phyloP scores from a whole-genome alignment of 1,284 basidiomycete species.

The Farysia itapuensis region DNA sequence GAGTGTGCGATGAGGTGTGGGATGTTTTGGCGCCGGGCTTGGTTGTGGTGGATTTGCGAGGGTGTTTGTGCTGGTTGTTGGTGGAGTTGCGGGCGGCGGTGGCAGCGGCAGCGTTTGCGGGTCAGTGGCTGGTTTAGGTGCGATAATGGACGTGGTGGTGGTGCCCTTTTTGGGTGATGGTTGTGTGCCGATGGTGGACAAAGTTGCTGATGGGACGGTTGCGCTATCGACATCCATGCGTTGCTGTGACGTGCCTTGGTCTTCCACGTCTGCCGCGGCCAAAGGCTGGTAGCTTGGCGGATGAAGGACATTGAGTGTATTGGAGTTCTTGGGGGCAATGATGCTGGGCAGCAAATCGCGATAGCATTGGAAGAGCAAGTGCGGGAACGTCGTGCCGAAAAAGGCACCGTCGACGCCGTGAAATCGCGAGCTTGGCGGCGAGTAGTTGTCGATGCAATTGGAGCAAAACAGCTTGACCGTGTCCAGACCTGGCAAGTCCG shows the following conservation, averaged over 20 bases:
- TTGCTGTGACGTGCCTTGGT: too few relatives aligned
- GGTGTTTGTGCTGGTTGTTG: slow-evolving; percentile 67
- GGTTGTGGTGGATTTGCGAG: not conserved
- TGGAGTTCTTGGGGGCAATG: slow-evolving; percentile 34
- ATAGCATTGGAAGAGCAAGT: slow-evolving; percentile 96
- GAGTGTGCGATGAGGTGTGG: slow-evolving; percentile 15
- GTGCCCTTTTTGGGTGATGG: not conserved
- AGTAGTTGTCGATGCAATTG: slow-evolving; percentile 96
- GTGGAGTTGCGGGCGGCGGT: not conserved
- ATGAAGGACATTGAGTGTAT: slow-evolving; percentile 1
- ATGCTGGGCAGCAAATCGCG: slow-evolving; percentile 62
- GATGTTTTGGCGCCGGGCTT: too few relatives aligned
- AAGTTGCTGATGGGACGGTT: not conserved
- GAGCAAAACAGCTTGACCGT: slow-evolving; percentile 98
- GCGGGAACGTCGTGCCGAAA: slow-evolving; percentile 97
- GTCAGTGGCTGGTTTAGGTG: not conserved
- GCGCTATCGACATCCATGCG: not conserved
- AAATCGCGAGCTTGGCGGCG: slow-evolving; percentile 91
- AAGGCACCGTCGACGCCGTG: slow-evolving; percentile 98
- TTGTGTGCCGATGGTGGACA: not conserved
- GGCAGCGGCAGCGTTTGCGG: not conserved
- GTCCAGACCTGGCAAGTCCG: slow-evolving; percentile 94
- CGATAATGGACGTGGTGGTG: not conserved
- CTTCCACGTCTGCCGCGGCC: not conserved
- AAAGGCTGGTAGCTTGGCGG: not conserved